Evolutionary conservation across 495 filamentous ascomycete species (phyloP), one percentile per base, ranked within the genome.

Genomic region (Penicillium manginii): DNA sequence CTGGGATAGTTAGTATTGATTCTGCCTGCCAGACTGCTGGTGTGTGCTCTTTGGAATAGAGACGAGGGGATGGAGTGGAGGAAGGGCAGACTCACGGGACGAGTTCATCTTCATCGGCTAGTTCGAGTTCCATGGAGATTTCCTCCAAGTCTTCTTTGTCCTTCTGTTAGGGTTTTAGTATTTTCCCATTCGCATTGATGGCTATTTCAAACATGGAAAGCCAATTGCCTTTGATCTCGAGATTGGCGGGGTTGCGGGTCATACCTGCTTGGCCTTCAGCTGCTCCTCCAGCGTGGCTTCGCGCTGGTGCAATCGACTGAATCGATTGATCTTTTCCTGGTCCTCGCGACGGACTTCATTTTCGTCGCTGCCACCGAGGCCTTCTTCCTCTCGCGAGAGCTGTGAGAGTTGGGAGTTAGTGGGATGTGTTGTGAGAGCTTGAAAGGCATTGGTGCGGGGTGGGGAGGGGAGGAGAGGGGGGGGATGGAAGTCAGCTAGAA

Each of bases 111-210:
- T 98, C 96, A 76, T 98, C 94, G 23, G 91, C 92, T 7, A 98
- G 84, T 74, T 98, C 94, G 15, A 98, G 81, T 71, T 98, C 94
- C 32, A 79, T 91, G 5, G 88, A 89, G 47, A 98, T 83, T 70
- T 98, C 94, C 62, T 97, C 92, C 5, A 98, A 83, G 65, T 97
- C 94, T 73, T 98, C 96, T 74, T 97, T 98, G 67, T 98, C 94
- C 78, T 98, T 97, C 96, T 98, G 65, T 51, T 5, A 23, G 12
- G 57, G 18, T 39, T 8, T 7, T 53, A 15, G 48, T 26, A 47
- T 47, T 26, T 0, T n/a, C 18, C 19, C 5, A n/a, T 37, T 37
- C 35, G 15, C 12, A 11, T 12, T 37, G 2, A 37, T 12, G 35
- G 26, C 26, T 7, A 21, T 18, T 17, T 17, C 40, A 21, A 45